Conservation (phyloP, 2,329 filamentous ascomycete genomes). For the Colletotrichum spinosum region DNA sequence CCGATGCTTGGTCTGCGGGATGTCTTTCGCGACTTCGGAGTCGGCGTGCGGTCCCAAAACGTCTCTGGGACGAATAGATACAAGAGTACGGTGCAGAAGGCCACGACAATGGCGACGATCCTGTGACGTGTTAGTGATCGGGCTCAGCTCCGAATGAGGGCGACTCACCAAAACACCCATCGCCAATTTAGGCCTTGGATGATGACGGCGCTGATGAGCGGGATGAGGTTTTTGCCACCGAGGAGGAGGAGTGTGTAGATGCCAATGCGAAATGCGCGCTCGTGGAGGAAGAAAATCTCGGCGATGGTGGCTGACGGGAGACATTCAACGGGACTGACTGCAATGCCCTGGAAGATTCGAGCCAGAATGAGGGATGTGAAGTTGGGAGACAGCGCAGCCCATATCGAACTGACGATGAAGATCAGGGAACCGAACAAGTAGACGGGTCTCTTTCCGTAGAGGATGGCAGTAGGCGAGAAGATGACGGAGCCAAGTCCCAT, state of each 20-base stretch:
- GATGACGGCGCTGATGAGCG: constrained; percentile 86
- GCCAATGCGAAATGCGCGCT: constrained; percentile 90
- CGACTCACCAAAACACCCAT: constrained; percentile 85
- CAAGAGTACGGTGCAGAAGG: constrained; percentile 75
- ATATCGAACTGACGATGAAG: constrained; percentile 82
- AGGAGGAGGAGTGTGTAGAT: constrained; percentile 92
- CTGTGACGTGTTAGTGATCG: constrained; percentile 53
- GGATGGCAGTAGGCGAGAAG: constrained; percentile 88
- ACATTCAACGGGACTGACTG: constrained; percentile 91
- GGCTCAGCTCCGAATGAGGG: background rate
- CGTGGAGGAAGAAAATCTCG: constrained; percentile 96
- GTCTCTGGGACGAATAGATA: constrained; percentile 96
- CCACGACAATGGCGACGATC: constrained; percentile 86
- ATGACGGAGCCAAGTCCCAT: constrained; percentile 87
- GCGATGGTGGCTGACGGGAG: constrained; percentile 93
- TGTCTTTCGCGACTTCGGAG: constrained; percentile 50
- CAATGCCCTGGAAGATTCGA: constrained; percentile 87
- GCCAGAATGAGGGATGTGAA: constrained; percentile 85
- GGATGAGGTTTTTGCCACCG: constrained; percentile 91
- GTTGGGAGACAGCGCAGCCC: constrained; percentile 87
- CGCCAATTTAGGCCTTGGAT: constrained; percentile 85
- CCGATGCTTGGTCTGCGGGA: constrained; percentile 59
- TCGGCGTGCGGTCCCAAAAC: constrained; percentile 90
- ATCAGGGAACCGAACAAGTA: constrained; percentile 82
- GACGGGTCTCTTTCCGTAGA: constrained; percentile 91